These are phyloP conservation scores for Salmacisia buchloeana DNA, from an alignment of 1,284 basidiomycete species.

Conservation along the genomic window DNA sequence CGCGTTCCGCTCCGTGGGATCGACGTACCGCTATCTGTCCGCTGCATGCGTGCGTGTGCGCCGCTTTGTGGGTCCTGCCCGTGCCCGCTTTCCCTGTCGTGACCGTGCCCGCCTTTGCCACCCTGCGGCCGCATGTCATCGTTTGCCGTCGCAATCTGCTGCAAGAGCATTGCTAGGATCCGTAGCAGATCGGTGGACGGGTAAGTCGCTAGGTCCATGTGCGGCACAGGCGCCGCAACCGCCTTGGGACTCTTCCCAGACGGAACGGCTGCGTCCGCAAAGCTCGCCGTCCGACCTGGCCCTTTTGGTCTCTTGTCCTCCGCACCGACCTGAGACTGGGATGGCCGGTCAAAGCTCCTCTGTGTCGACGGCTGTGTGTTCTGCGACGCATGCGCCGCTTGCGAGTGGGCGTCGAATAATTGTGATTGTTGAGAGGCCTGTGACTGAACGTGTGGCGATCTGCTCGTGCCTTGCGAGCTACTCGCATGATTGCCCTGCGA, in stretches of 20 bases:
- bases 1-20: neutral
- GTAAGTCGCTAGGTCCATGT: slow-evolving; percentile 58
- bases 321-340: no score
- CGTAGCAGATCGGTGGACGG: slow-evolving; percentile 66
- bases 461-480: no score
- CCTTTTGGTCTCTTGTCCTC: no score
- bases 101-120: no score
- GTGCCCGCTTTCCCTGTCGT: neutral
- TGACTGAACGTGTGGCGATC: neutral
- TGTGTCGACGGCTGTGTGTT: no score
- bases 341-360: no score
- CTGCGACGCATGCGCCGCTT: neutral
- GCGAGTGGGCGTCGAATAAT: neutral
- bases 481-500: no score
- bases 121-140: slow-evolving; percentile 60
- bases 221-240: slow-evolving; percentile 27
- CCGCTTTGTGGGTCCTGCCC: neutral
- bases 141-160: slow-evolving; percentile 86
- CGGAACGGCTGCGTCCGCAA: slow-evolving; percentile 57
- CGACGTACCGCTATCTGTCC: slow-evolving; percentile 3
- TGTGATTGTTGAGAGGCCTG: neutral
- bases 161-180: slow-evolving; percentile 80
- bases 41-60: neutral
- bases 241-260: slow-evolving; percentile 58
- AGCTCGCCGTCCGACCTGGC: neutral